Base-by-base conservation (phyloP, 768 basidiomycete species). In the Butyriboletus loyo region DNA sequence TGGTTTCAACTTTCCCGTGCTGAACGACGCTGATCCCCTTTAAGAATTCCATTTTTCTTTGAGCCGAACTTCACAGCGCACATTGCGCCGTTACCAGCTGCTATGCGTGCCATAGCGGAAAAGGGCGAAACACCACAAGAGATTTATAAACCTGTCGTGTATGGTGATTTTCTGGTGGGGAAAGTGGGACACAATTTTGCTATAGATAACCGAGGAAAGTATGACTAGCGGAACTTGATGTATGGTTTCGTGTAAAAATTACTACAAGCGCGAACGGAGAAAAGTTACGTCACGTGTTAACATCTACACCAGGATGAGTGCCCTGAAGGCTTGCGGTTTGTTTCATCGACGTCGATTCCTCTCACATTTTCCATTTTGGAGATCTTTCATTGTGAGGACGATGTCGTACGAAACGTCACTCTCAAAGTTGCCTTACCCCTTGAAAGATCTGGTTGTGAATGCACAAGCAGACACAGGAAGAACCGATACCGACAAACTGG, bases 11-110 rank as follows among this genome's bases (percentile, higher is more conserved):
- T 46, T 50, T 15, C 39, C 15, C 24, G n/a, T 30, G 11, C 35
- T 27, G 37, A 41, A 15, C 5, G 2, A 14, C 17, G 21, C 61
- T 62, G n/a, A 56, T 39, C 13, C 36, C 49, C 38, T 24, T 41
- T 7, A 51, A 92, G 89, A 9, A 78, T 95, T 19, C 94, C 94
- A 0, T 96, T 96, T 73, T 97, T 97, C 77, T 96, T 89, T 57
- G 94, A 96, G 67, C 93, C 94, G 0, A 91, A 89, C 52, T 92
- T 91, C 61, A 74, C 84, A 53, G 88, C 92, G 0, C 52, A 73
- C 2, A 73, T 97, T 42, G 69, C 76, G 56, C 88, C 92, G 1
- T 72, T 95, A 7, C 73, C 75, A 5, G 84, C 84, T 7, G 84
- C 83, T 0, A 61, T 77, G 25, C 78, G 84, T 31, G 60, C 79